Evolutionary conservation across 1,284 basidiomycete genomes (phyloP), one percentile per base, ranked within the genome.

Genomic region (Rhodofomes roseus): DNA sequence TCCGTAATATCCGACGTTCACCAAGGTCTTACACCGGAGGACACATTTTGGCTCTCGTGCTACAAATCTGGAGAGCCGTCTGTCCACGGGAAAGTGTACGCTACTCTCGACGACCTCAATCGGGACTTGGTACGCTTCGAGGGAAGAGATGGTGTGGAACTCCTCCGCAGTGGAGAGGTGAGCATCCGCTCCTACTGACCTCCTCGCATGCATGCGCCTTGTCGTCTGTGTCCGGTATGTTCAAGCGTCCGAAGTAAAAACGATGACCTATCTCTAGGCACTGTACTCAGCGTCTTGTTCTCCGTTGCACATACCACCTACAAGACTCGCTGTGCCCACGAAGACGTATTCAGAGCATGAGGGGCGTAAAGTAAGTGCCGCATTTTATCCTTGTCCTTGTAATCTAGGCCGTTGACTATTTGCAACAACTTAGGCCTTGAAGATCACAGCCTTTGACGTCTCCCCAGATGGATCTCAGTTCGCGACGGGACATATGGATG

Each of bases 11-110:
- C 78, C 20, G 89, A 92, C 63, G 81, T 91, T 1, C 68, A 77
- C 34, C 75, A 80, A 22, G 86, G 83, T 7, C 57, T 80, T 4
- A 73, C 88, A 4, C 79, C 84, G 0, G 74, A 71, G 2, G 89
- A 92, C 60, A 79, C 79, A 50, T 81, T 87, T 65, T 92, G 89
- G 89, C 72, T 91, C 2, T 90, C 89, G 0, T 86, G 84, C 71
- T 92, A 92, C 74, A 81, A 81, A 46, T 58, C 68, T 0, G 77
- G 73, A 16, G 76, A 80, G 62, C 73, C 76, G 16, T 85, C 85
- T 2, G 77, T 88, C 1, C 89, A 91, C 64, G 81, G 82, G 9
- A 85, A 83, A 70, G 76, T 86, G 22, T 70, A 73, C 27, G 79
- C 81, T 5, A 70, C 75, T 43, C 75, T 87, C 25, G 81, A 85